Base-by-base conservation (phyloP, 169 alveolate species). In the Eimeria necatrix region DNA sequence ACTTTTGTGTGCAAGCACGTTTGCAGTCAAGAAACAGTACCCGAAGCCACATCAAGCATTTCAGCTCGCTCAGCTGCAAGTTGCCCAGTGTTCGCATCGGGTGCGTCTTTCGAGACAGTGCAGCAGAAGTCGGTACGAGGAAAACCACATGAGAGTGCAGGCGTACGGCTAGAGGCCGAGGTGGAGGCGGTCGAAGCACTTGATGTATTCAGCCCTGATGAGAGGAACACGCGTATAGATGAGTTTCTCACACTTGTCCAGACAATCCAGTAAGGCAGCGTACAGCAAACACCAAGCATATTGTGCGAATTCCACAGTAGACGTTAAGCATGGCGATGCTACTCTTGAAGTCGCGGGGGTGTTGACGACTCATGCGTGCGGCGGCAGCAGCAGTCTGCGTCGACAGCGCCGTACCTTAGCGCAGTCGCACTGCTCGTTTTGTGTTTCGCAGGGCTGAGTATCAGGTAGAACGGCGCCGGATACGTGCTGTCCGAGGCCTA, bases 191-290 rank as follows among this genome's bases (percentile, higher is more conserved):
- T 59, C 49, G 49, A 84, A 14, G 76, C 91, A 22, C 91, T 84
- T 8, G 91, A 84, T 18, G 73, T 84, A n/a, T 84, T 84, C 16
- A 84, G 91, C 16, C 91, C 91, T 22, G 91, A 84, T 52, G 91
- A 53, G 32, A 84, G 18, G 60, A 53, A 84, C 76, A 84, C 91
- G 22, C 91, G 91, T n/a, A 22, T 53, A 59, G 91, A 84, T 22
- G 91, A 84, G 73, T 84, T 84, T 59, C 53, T 84, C 49, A 68
- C 32, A 26, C 91, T 84, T 68, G 73, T 84, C 60, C 52, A 53
- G 12, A 68, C 76, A 53, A 84, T 56, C n/a, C 91, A 84, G 91
- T 84, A 76, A 84, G 91, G 32, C 56, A 52, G 61, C 91, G 32
- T 68, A 24, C 3, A 32, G 60, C 68, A 18, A 18, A 18, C 20